These are phyloP conservation scores for Aegilops sharonensis DNA, from an alignment of 176 grass and related monocot genomes.

Conservation along the genomic window DNA sequence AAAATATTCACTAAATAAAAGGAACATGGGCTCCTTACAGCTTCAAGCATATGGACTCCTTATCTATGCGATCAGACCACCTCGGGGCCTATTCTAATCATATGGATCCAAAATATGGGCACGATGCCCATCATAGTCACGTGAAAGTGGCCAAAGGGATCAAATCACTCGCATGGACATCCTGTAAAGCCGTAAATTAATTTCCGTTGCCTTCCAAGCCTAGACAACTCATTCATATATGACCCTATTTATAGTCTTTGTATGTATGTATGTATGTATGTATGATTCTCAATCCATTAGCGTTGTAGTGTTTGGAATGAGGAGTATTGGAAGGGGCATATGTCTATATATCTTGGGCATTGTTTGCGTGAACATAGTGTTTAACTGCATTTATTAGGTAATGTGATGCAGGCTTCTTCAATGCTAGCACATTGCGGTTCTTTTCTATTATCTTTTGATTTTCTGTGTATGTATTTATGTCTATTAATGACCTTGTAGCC, in stretches of 20 bases:
- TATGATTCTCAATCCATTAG: no score
- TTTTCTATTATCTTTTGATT: not conserved
- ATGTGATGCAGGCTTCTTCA: not conserved
- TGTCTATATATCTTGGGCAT: not conserved
- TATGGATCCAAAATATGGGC: no score
- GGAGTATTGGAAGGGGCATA: not conserved
- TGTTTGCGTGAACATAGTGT: not conserved
- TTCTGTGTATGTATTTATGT: not conserved
- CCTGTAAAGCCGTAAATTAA: no score
- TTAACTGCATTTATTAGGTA: not conserved
- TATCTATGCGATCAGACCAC: accelerated
- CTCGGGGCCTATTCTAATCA: no score
- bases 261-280: no score
- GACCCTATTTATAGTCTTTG: not conserved
- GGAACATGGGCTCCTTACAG: no score
- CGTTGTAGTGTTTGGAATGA: not conserved
- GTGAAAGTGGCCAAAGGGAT: not conserved
- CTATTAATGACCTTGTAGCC: no score
- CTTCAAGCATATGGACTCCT: no score
- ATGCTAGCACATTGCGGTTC: not conserved
- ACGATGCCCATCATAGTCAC: no score
- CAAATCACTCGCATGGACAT: not conserved
- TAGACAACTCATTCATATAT: not conserved
- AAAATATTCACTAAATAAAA: no score
- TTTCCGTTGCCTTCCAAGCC: not conserved